phyloP scores from a whole-genome alignment of 1,284 basidiomycete species.

The Amylostereum chailletii region DNA sequence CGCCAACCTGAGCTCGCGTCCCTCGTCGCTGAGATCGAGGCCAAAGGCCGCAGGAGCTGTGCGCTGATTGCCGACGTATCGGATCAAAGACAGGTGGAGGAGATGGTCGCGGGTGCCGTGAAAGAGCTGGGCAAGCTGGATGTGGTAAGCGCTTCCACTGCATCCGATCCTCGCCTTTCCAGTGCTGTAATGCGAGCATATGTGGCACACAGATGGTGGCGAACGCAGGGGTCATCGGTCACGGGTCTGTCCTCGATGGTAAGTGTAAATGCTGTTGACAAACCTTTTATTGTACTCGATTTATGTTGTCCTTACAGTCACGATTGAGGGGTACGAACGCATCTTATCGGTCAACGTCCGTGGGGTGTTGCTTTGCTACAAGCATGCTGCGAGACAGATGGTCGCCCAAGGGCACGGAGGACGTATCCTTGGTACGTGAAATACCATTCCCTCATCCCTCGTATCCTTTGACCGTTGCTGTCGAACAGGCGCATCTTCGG shows the following conservation, averaged over 20 bases:
- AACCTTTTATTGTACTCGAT: too few species aligned
- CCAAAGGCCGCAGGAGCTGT: slow-evolving; percentile 21
- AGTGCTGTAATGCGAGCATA: too few species aligned
- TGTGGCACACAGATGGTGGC: slow-evolving; percentile 24
- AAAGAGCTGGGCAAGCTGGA: slow-evolving; percentile 20
- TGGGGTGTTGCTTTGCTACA: slow-evolving; percentile 26
- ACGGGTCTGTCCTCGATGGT: slow-evolving; percentile 18
- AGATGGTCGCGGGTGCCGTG: slow-evolving; percentile 23
- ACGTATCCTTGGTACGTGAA: slow-evolving; percentile 28
- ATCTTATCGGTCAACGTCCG: slow-evolving; percentile 18
- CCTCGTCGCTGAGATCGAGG: slow-evolving; percentile 23
- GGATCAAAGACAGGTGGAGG: slow-evolving; percentile 24
- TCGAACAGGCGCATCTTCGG: neutral
- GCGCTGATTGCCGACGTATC: slow-evolving; percentile 17
- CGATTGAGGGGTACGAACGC: neutral
- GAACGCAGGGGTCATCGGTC: slow-evolving; percentile 28
- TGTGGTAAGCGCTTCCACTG: slow-evolving; percentile 5
- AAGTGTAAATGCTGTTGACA: neutral
- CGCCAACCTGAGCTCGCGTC: slow-evolving; percentile 18
- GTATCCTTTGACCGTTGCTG: neutral
- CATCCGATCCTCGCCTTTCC: neutral
- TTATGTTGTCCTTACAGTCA: slow-evolving; percentile 2
- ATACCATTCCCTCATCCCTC: slow-evolving; percentile 13
- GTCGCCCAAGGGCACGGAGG: slow-evolving; percentile 32
- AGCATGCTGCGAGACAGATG: slow-evolving; percentile 32